Base-by-base conservation (phyloP, 495 filamentous ascomycete genomes). In the Chaetomium tenue region DNA sequence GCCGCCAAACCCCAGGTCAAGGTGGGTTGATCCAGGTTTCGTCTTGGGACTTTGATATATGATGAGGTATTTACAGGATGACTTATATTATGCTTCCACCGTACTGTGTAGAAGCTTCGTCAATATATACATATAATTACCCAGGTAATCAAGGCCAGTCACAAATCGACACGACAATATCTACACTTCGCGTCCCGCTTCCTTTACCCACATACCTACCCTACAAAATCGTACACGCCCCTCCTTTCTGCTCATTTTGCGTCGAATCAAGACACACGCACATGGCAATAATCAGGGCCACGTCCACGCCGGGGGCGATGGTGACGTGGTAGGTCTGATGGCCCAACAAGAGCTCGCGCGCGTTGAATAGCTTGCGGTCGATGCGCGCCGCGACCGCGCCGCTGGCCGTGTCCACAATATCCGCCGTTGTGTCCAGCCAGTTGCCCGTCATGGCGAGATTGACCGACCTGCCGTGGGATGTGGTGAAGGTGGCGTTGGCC, bases 251-350 rank as follows among this genome's bases (percentile, higher is more conserved):
- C 60, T 72, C 83, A 52, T 86, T 82, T 58, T 83, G 82, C 78
- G 82, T 85, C 77, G 88, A 84, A 55, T 88, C 86, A 61, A 88
- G 76, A 57, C 81, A 83, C 52, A 88, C 84, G 66, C 82, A 86
- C 71, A 88, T 77, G 3, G 85, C 85, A 2, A 78, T 83, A 46
- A 89, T 78, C 30, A 89, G 64, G 5, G 84, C 79, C 67, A 85
- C 76, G 61, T 89, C 86, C 3, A 85, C 84, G 7, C 81, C 80
- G 1, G 85, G 83, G 6, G 87, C 87, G n/a, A 87, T 76, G 11
- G 77, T 75, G 18, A 88, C 77, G 2, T 74, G 79, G 60, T 89
- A 89, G 11, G 83, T 87, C 72, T 88, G 83, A 70, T 86, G 80
- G 2, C 79, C 85, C 46, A 78, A 79, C 6, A 86, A 51, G 22